Evolutionary conservation across 2,329 filamentous ascomycete species (phyloP).

Genomic region (Penicillium sp.): DNA sequence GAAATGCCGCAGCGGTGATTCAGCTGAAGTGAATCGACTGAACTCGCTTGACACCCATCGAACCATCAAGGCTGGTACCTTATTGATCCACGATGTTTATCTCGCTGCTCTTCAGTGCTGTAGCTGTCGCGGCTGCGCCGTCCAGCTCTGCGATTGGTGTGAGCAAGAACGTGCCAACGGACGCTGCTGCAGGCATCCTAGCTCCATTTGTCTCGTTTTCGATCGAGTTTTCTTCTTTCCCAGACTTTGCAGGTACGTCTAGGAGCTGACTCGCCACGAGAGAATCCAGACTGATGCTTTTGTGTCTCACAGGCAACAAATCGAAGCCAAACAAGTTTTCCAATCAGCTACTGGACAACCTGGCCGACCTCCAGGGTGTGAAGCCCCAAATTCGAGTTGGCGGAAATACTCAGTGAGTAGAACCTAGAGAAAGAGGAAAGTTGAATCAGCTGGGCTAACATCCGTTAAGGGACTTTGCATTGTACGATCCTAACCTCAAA

Average conservation of each 20-base stretch:
- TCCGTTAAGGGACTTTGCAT: slow-evolving; percentile 55
- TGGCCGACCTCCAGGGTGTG: slow-evolving; percentile 56
- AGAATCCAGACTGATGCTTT: too few species aligned
- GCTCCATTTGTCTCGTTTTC: slow-evolving; percentile 54
- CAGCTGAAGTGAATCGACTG: too few species aligned
- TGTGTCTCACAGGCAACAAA: slow-evolving; percentile 48
- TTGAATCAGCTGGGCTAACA: slow-evolving; percentile 2
- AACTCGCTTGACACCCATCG: too few species aligned
- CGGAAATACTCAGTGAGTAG: slow-evolving; percentile 61
- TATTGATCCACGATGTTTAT: slow-evolving; percentile 10
- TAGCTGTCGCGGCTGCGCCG: slow-evolving; percentile 12
- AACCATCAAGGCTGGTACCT: too few species aligned
- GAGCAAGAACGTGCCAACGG: slow-evolving; percentile 7
- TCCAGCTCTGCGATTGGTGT: slow-evolving; percentile 13
- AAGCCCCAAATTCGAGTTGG: slow-evolving; percentile 65
- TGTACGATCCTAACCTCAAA: slow-evolving; percentile 58
- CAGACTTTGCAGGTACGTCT: slow-evolving; percentile 51
- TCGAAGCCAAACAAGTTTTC: slow-evolving; percentile 62
- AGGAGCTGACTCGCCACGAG: too few species aligned
- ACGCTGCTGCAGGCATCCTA: slow-evolving; percentile 19
- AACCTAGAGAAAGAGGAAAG: background rate
- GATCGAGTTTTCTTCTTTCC: slow-evolving; percentile 56
- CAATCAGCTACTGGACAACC: slow-evolving; percentile 60
- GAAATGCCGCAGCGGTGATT: too few species aligned
- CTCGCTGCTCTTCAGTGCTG: slow-evolving; percentile 11